Conservation (phyloP, 1,284 basidiomycete species). For the Melanopsichium pennsylvanicum region DNA sequence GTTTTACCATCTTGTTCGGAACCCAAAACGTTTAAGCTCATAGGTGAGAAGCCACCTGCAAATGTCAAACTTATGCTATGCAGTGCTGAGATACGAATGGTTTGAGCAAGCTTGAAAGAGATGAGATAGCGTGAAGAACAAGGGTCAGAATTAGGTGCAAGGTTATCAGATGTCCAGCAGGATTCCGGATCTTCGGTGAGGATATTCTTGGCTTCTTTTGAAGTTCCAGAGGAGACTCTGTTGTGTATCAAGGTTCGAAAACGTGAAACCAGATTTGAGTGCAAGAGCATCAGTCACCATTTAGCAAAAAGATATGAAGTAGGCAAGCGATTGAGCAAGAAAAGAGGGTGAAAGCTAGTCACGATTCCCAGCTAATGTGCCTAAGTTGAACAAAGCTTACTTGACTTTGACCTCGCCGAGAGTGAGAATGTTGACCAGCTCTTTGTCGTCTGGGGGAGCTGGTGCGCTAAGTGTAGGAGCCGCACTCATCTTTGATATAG, state of each 20-base stretch:
- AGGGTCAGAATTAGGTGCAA: slow-evolving; percentile 26
- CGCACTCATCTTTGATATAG: slow-evolving; percentile 10
- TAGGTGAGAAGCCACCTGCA: slow-evolving; percentile 38
- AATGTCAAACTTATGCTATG: slow-evolving; percentile 35
- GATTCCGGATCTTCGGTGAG: slow-evolving; percentile 40
- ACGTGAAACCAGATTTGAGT: neutral
- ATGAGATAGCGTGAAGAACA: slow-evolving; percentile 4
- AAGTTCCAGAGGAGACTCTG: slow-evolving; percentile 40
- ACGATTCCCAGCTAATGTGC: too few relatives aligned
- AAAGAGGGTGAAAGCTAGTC: too few relatives aligned
- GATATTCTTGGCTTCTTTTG: slow-evolving; percentile 38
- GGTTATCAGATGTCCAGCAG: slow-evolving; percentile 46
- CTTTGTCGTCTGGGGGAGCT: neutral
- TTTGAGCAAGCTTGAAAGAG: slow-evolving; percentile 21
- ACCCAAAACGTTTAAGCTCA: slow-evolving; percentile 8
- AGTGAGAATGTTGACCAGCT: slow-evolving; percentile 32
- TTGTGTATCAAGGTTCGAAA: neutral
- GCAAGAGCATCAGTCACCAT: too few relatives aligned
- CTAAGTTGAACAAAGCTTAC: slow-evolving; percentile 6
- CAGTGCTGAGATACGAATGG: neutral
- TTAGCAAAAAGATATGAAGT: too few relatives aligned
- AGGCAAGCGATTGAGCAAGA: too few relatives aligned
- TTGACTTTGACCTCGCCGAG: slow-evolving; percentile 30
- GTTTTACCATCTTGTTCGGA: slow-evolving; percentile 19
- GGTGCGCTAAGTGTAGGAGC: slow-evolving; percentile 21